phyloP scores from a whole-genome alignment of 176 grass and related monocot genomes.

The Avena sativa region DNA sequence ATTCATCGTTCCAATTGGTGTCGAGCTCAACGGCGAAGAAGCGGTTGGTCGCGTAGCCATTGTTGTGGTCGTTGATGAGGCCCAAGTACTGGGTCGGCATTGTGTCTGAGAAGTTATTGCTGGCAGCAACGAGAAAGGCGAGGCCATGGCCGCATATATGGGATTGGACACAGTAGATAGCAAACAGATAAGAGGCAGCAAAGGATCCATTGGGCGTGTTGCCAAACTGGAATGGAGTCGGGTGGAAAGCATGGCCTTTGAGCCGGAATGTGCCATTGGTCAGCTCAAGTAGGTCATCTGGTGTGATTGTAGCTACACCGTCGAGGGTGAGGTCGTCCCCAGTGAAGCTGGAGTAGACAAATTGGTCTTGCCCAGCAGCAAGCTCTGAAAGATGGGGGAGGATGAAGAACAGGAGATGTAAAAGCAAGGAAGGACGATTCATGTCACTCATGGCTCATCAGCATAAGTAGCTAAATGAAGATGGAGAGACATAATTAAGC shows the following conservation, averaged over 20 bases:
- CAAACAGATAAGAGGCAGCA: slow-evolving; percentile 35
- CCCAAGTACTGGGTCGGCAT: slow-evolving; percentile 39
- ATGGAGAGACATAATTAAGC: background rate
- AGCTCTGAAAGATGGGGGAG: background rate
- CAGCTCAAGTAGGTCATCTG: slow-evolving; percentile 12
- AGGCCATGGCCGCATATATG: slow-evolving; percentile 35
- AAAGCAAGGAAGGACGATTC: background rate
- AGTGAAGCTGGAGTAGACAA: background rate
- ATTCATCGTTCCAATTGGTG: slow-evolving; percentile 13
- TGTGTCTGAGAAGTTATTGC: slow-evolving; percentile 21
- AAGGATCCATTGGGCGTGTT: slow-evolving; percentile 22
- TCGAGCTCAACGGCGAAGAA: slow-evolving; percentile 46
- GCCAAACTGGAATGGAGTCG: slow-evolving; percentile 19
- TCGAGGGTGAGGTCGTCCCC: slow-evolving; percentile 11
- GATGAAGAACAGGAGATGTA: background rate
- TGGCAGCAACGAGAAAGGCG: background rate
- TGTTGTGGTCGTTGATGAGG: slow-evolving; percentile 32
- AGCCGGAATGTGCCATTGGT: slow-evolving; percentile 16
- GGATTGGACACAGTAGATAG: background rate
- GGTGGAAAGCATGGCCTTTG: slow-evolving; percentile 40
- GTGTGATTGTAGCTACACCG: background rate
- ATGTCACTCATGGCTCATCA: background rate
- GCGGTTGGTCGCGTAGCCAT: slow-evolving; percentile 28
- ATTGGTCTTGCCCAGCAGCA: slow-evolving; percentile 27
- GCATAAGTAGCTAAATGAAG: background rate